phyloP scores from a whole-genome alignment of 2,329 filamentous ascomycete genomes.

The Calonectria pteridis region DNA sequence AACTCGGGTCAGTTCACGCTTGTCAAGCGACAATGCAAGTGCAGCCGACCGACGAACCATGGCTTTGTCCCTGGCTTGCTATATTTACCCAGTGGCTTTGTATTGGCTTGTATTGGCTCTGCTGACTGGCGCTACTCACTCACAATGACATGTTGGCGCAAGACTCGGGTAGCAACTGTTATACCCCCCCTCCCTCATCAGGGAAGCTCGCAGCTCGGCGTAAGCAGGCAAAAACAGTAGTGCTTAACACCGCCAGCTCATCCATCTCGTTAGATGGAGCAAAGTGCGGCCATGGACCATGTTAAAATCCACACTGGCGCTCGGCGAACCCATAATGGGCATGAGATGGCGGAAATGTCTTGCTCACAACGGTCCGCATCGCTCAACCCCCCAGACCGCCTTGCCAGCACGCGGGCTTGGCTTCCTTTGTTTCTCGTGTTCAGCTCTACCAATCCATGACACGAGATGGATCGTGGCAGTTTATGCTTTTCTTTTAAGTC shows the following conservation, averaged over 20 bases:
- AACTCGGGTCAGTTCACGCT: background rate
- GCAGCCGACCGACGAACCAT: background rate
- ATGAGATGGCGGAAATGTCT: constrained; percentile 22
- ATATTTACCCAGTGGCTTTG: constrained; percentile 9
- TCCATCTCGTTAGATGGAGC: background rate
- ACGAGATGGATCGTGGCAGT: background rate
- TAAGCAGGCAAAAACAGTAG: background rate
- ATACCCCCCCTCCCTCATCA: background rate
- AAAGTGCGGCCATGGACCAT: background rate
- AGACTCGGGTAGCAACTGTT: background rate
- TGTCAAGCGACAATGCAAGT: background rate
- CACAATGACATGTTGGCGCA: background rate
- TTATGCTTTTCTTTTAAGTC: constrained; percentile 11
- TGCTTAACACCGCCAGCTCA: background rate
- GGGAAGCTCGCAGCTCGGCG: constrained; percentile 6
- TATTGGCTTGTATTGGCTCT: background rate
- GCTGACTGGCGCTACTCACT: background rate
- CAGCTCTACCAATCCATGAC: constrained; percentile 24
- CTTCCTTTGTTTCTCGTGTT: constrained; percentile 39
- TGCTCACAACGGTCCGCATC: constrained; percentile 19
- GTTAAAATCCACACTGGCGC: constrained; percentile 13
- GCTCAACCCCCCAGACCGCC: constrained; percentile 14
- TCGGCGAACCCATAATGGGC: background rate
- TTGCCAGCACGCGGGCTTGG: constrained; percentile 24
- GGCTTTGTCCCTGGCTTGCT: background rate